phyloP scores from a whole-genome alignment of 2,329 filamentous ascomycete species.

The Monosporascus sp. region DNA sequence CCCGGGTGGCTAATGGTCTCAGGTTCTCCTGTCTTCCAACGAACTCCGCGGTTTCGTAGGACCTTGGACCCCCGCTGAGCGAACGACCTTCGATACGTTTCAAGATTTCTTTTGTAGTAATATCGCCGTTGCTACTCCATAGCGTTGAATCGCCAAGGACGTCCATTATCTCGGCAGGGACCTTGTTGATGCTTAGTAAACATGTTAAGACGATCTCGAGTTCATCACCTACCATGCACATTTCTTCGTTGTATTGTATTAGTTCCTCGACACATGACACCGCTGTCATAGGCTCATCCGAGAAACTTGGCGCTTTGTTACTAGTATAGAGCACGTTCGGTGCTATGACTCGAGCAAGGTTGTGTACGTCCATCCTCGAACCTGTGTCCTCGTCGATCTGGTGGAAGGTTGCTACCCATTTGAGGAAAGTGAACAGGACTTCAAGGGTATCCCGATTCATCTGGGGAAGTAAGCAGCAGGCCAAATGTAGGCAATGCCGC shows the following conservation, averaged over 20 bases:
- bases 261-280: constrained; percentile 90
- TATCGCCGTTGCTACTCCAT: constrained; percentile 75
- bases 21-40: constrained; percentile 54
- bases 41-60: constrained; percentile 56
- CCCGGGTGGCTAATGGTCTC: constrained; percentile 52
- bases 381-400: constrained; percentile 95
- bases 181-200: constrained; percentile 47
- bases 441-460: constrained; percentile 90
- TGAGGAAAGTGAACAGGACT: constrained; percentile 91
- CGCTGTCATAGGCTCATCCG: constrained; percentile 84
- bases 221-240: constrained; percentile 76
- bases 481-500: constrained; percentile 79
- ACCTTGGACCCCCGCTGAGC: constrained; percentile 41
- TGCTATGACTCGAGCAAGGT: constrained; percentile 93
- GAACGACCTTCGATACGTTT: constrained; percentile 83
- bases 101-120: constrained; percentile 95
- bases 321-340: constrained; percentile 84
- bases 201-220: neutral
- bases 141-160: constrained; percentile 78
- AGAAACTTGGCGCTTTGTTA: constrained; percentile 60
- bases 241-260: constrained; percentile 89
- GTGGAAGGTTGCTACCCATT: constrained; percentile 96
- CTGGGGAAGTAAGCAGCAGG: constrained; percentile 89
- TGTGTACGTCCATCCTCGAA: constrained; percentile 98
- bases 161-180: constrained; percentile 85